Evolutionary conservation across 2,329 filamentous ascomycete species (phyloP), one percentile per base, ranked within the genome.

Genomic region (Chaetothyriales sp.): DNA sequence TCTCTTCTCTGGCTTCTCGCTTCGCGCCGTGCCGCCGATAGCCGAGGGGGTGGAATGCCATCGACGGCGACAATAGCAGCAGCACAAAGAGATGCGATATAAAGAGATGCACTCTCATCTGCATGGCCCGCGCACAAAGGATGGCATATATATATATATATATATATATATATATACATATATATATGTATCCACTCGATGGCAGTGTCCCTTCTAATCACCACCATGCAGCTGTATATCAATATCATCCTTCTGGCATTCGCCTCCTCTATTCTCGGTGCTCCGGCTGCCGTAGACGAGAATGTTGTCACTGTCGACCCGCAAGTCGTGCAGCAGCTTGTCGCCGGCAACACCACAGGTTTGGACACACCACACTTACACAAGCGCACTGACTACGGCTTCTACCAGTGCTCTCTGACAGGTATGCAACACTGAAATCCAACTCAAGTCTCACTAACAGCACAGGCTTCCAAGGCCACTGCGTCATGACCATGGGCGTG

Each of bases 281-380:
- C 15, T 2, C 32, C n/a, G n/a, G n/a, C n/a, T n/a, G n/a, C 32
- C 3, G 32, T 39, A 15, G 15, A 39, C 32, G 32, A 39, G 10
- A 12, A 15, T 39, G 10, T 39, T 15, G 12, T 39, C 32, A 5
- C 32, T 5, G 10, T 39, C 5, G 32, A 39, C 32, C 32, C 32
- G 10, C 4, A 10, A 39, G 5, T 39, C 32, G 32, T 98, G 3
- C 92, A 96, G 68, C 92, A 86, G 1, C 80, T 98, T 4, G 84
- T 96, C 15, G 86, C 88, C 49, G 92, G 92, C 43, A 88, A 94
- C 59, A 83, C 81, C 25, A 82, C 82, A 9, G 81, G 86, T 54
- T 93, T 98, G 52, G 84, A 95, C 61, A 76, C 98, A 36, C 79
- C 84, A 25, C 92, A 98, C 64, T 74, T 96, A 43, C 80, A 89